Evolutionary conservation across 805 yeast species (phyloP).

Genomic region (Pichia scutulata): DNA sequence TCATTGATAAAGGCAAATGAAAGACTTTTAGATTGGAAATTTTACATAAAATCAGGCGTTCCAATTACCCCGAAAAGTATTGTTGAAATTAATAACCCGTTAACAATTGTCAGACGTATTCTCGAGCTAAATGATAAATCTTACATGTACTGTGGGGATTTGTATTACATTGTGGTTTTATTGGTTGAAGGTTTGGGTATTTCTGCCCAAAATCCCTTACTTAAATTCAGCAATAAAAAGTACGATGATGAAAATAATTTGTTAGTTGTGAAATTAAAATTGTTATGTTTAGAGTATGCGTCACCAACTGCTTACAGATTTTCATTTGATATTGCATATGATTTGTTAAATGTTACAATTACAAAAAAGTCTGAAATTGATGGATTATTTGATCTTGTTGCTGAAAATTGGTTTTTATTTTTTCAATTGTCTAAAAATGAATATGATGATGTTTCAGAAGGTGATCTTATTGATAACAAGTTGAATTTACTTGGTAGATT

Average conservation of each 20-base stretch:
- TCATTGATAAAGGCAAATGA: conserved; percentile 19
- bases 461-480: conserved; percentile 30
- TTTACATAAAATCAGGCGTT: conserved; percentile 23
- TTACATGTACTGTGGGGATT: conserved; percentile 36
- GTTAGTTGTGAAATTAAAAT: conserved; percentile 23
- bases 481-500: conserved; percentile 45
- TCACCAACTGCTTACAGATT: conserved; percentile 53
- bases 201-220: conserved; percentile 5
- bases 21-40: conserved; percentile 21
- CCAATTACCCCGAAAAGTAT: conserved; percentile 26
- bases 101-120: conserved; percentile 20
- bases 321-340: conserved; percentile 41
- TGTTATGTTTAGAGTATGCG: conserved; percentile 59
- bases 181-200: conserved; percentile 34
- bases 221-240: conserved; percentile 2
- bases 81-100: conserved; percentile 19
- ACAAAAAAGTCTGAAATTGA: conserved; percentile 2
- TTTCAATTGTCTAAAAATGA: conserved; percentile 61
- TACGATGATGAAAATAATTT: conserved; percentile 9
- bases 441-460: conserved; percentile 17
- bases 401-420: conserved; percentile 57
- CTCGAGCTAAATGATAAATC: conserved; percentile 49
- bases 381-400: conserved; percentile 14
- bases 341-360: conserved; percentile 28
- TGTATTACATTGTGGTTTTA: conserved; percentile 35